Evolutionary conservation across 1,284 basidiomycete species (phyloP).

Genomic region (Ceratobasidium sp.): DNA sequence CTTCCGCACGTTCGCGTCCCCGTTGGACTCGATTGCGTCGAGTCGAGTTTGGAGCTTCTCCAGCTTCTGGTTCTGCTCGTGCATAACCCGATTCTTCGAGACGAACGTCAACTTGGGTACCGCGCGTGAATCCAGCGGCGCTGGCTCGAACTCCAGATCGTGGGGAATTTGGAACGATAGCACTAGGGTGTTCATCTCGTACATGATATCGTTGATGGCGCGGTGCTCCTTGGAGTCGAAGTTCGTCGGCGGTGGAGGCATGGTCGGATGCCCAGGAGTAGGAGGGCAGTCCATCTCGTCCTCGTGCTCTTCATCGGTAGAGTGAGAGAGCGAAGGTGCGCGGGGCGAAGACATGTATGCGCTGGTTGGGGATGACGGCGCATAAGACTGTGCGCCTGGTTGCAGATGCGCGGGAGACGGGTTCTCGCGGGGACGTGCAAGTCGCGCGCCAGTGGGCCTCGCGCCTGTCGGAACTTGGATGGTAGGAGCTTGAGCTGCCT

Average conservation of each 20-base stretch:
- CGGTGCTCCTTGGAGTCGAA: neutral
- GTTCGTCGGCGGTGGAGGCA: neutral
- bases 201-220: conserved; percentile 4
- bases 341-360: neutral
- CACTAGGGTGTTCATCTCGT: neutral
- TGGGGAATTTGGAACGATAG: conserved; percentile 11
- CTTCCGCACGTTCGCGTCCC: neutral
- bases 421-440: neutral
- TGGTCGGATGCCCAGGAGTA: neutral
- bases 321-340: conserved; percentile 10
- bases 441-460: neutral
- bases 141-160: conserved; percentile 24
- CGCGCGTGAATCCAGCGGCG: neutral
- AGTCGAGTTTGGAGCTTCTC: conserved; percentile 12
- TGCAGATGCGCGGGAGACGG: neutral
- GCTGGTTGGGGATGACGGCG: neutral
- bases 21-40: neutral
- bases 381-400: neutral
- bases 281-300: conserved; percentile 7
- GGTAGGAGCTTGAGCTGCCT: conserved; percentile 4
- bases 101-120: neutral
- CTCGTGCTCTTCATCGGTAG: conserved; percentile 5
- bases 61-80: conserved; percentile 24
- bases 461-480: neutral
- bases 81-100: neutral